These are phyloP conservation scores for Fusarium setosum DNA, from an alignment of 2,329 filamentous ascomycete genomes.

Conservation along the genomic window DNA sequence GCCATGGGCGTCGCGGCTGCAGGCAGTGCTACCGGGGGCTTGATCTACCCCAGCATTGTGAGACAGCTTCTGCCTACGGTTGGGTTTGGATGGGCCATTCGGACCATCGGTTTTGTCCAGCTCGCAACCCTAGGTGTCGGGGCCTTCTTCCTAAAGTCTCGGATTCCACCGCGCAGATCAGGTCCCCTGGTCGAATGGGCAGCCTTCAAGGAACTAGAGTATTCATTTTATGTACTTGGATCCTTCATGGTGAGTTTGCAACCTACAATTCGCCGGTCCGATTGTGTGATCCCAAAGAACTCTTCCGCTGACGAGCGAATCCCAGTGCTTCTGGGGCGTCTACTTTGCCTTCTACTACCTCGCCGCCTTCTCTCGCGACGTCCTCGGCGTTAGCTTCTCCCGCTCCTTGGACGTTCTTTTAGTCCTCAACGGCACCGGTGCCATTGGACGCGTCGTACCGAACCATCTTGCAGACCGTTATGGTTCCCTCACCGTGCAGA, in stretches of 20 bases:
- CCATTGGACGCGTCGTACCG: constrained; percentile 5
- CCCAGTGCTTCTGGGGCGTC: neutral
- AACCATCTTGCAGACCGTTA: constrained; percentile 2
- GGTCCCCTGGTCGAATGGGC: constrained; percentile 5
- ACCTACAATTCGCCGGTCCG: too few relatives aligned
- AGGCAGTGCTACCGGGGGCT: constrained; percentile 1
- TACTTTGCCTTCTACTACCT: constrained; percentile 18
- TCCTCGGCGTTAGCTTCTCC: neutral
- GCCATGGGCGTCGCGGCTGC: constrained; percentile 9
- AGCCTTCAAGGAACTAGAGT: constrained; percentile 13
- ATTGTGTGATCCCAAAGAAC: too few relatives aligned
- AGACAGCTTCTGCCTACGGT: constrained; percentile 8
- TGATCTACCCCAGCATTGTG: constrained; percentile 10
- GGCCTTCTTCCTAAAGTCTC: neutral
- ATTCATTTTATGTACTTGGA: neutral
- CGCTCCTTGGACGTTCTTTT: constrained; percentile 1
- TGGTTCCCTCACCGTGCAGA: constrained; percentile 1
- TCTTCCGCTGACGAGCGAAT: neutral
- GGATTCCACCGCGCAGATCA: neutral
- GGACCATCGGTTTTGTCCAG: constrained; percentile 10
- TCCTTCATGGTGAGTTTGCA: constrained; percentile 13
- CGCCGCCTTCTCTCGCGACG: constrained; percentile 1
- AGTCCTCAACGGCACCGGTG: constrained; percentile 7
- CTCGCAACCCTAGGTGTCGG: neutral
- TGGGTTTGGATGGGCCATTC: constrained; percentile 16